Conservation (phyloP, 257 asterid species). For the Lycium barbarum region DNA sequence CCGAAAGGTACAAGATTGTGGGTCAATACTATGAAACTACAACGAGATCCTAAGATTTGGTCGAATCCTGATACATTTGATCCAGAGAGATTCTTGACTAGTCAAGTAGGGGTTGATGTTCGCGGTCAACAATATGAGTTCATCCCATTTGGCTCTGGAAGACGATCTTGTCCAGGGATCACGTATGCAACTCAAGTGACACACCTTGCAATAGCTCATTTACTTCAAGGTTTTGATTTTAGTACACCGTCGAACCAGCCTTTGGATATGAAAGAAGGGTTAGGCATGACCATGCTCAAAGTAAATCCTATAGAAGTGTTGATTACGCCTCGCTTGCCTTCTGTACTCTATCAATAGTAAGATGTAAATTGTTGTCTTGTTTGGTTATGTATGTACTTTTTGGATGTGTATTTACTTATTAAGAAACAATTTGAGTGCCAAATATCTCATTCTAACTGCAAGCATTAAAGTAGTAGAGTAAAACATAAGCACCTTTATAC, state of each 20-base stretch:
- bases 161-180: constrained; percentile 33
- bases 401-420: background rate
- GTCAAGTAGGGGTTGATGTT: constrained; percentile 6
- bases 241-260: background rate
- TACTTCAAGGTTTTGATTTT: constrained; percentile 28
- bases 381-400: background rate
- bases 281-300: constrained; percentile 30
- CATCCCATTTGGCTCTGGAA: constrained; percentile 29
- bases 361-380: background rate
- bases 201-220: constrained; percentile 28
- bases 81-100: constrained; percentile 32
- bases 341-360: constrained; percentile 4
- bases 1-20: constrained; percentile 19
- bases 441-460: background rate
- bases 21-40: constrained; percentile 25
- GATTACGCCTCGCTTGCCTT: constrained; percentile 12
- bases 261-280: constrained; percentile 29
- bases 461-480: background rate
- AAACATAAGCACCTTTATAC: background rate
- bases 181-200: constrained; percentile 29
- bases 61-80: constrained; percentile 24
- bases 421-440: background rate
- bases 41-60: constrained; percentile 27
- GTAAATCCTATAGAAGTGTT: constrained; percentile 20
- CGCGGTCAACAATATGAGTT: constrained; percentile 20